A percentile compares a stretch with the other conserved stretches of the same genome.
These are phyloP conservation scores for Monosporascus ibericus DNA, from an alignment of 2,329 filamentous ascomycete species.

Conservation along the genomic window DNA sequence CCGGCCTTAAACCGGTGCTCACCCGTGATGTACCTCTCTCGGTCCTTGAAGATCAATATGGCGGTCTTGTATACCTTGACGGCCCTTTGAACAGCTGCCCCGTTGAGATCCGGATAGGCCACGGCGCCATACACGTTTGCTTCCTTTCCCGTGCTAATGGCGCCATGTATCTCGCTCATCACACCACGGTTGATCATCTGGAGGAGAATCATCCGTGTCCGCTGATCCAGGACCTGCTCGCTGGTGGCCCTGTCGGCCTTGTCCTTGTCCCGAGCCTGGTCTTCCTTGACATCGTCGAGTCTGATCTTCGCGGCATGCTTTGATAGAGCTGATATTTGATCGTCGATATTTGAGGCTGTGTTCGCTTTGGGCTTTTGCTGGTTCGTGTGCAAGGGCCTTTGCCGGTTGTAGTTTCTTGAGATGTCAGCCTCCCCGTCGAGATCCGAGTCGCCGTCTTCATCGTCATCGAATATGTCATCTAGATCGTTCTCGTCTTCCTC, in stretches of 20 bases:
- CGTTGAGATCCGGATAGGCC: constrained; percentile 48
- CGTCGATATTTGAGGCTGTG: constrained; percentile 72
- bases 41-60: constrained; percentile 95
- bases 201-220: constrained; percentile 90
- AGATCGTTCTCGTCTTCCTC: constrained; percentile 30
- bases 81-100: constrained; percentile 64
- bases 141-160: constrained; percentile 94
- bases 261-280: constrained; percentile 61
- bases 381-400: constrained; percentile 67
- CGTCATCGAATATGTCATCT: constrained; percentile 34
- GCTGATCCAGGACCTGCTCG: constrained; percentile 89
- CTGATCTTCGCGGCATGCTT: constrained; percentile 82
- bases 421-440: constrained; percentile 59
- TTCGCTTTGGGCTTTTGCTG: constrained; percentile 75
- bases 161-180: constrained; percentile 88
- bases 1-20: constrained; percentile 88
- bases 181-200: constrained; percentile 93
- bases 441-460: constrained; percentile 43
- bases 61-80: constrained; percentile 99
- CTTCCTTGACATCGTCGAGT: constrained; percentile 59
- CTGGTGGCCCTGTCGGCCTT: constrained; percentile 90
- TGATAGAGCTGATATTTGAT: constrained; percentile 79
- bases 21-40: constrained; percentile 90
- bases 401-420: constrained; percentile 84
- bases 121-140: constrained; percentile 96